Evolutionary conservation across 2,329 filamentous ascomycete species (phyloP), one percentile per base, ranked within the genome.

Genomic region (Cordyceps pruinosa): DNA sequence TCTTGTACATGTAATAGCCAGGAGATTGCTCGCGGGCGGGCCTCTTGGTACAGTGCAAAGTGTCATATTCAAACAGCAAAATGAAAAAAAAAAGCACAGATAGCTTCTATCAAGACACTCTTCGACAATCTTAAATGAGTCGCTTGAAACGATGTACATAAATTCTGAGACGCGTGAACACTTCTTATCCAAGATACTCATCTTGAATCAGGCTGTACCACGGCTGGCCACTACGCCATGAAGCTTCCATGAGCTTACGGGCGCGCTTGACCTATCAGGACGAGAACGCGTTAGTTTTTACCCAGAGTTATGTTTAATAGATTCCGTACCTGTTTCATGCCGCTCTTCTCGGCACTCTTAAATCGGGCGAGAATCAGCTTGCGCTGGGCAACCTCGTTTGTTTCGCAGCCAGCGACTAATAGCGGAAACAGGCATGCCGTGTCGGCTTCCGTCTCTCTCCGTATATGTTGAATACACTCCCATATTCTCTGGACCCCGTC

Each of bases 391-490:
- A 74, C 65, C 49, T 84, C 79, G 56, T 73, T 73, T 1, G 85
- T 83, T 68, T 94, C 88, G 62, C 88, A 92, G 0, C 89, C 90
- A 1, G 89, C 89, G 1, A 88, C 89, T 69, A 94, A 94, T 72
- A 94, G 84, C 0, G 90, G 89, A 62, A 94, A 92, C 39, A 94
- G 69, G 19, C 89, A 73, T 65, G 88, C 90, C 9, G 83, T 85
- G 69, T 93, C 89, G 0, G 88, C 88, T 17, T 84, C 84, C 30
- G 85, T 85, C 6, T 87, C 86, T 13, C 77, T 73, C 13, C 83
- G 74, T 49, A 94, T 82, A 37, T 79, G 80, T 23, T 76, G 75
- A 60, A 93, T 73, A 32, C 84, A 80, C 1, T 75, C 72, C 28
- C 89, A 73, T 46, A 93, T 87, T 60, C 82, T 78, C 37, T 75